Conservation (phyloP, 2,329 filamentous ascomycete species). For the Hypoxylon rubiginosum region DNA sequence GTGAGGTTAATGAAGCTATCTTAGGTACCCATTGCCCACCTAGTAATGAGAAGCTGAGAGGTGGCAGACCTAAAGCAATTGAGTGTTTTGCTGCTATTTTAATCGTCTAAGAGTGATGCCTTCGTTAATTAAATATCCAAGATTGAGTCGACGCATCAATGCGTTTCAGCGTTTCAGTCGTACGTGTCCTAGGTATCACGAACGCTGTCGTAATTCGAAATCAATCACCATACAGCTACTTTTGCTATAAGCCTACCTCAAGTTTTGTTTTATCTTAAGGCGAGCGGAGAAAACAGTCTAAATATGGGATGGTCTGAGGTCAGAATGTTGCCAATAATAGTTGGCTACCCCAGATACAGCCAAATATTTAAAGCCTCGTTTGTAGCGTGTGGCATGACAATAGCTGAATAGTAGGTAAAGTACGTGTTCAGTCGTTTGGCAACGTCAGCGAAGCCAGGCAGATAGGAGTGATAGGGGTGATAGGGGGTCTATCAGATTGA, state of each 20-base stretch:
- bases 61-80: no score
- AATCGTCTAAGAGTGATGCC: no score
- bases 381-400: no score
- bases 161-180: neutral
- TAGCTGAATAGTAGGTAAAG: no score
- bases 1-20: no score
- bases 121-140: no score
- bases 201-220: neutral
- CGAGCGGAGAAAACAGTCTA: neutral
- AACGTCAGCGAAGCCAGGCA: neutral
- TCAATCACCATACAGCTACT: neutral
- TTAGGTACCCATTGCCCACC: no score
- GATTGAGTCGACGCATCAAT: neutral
- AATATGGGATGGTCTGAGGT: constrained; percentile 6
- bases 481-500: constrained; percentile 13
- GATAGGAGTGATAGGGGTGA: neutral
- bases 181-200: neutral
- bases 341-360: constrained; percentile 8
- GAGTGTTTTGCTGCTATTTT: no score
- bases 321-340: constrained; percentile 31
- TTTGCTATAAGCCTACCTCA: neutral
- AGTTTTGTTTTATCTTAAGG: neutral
- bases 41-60: no score
- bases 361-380: neutral
- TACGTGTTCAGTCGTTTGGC: neutral